Evolutionary conservation across 106 monocot species (phyloP).

Genomic region (Apostasia ramifera): DNA sequence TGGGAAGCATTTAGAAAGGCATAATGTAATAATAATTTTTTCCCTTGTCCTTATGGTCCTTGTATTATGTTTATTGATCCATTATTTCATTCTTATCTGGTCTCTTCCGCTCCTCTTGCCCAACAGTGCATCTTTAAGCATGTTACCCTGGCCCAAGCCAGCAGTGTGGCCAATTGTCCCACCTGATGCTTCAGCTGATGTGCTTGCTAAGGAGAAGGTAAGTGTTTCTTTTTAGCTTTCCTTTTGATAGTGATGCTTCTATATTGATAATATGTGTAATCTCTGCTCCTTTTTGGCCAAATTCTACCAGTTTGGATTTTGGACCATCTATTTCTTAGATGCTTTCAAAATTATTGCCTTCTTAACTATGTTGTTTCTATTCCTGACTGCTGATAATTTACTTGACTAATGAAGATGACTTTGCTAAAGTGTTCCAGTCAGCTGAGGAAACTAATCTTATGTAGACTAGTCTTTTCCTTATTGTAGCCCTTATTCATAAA

Average conservation of each 20-base stretch:
- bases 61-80: slow-evolving; percentile 9
- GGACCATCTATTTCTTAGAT: too few relatives aligned
- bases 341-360: too few relatives aligned
- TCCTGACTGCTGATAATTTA: too few relatives aligned
- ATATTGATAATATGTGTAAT: too few relatives aligned
- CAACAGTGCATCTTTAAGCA: slow-evolving; percentile 89
- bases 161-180: slow-evolving; percentile 78
- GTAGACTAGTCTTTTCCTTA: too few relatives aligned
- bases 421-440: too few relatives aligned
- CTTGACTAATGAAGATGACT: too few relatives aligned
- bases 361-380: too few relatives aligned
- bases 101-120: slow-evolving; percentile 3
- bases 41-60: not conserved
- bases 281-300: too few relatives aligned
- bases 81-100: not conserved
- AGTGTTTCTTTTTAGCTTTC: slow-evolving; percentile 13
- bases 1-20: not conserved
- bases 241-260: not conserved
- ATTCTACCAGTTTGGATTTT: too few relatives aligned
- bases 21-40: not conserved
- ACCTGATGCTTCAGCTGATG: slow-evolving; percentile 68
- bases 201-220: slow-evolving; percentile 85
- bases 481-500: too few relatives aligned
- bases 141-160: slow-evolving; percentile 99
- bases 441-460: too few relatives aligned